These are phyloP conservation scores for Calonectria montana DNA, from an alignment of 2,329 filamentous ascomycete species.

Conservation along the genomic window DNA sequence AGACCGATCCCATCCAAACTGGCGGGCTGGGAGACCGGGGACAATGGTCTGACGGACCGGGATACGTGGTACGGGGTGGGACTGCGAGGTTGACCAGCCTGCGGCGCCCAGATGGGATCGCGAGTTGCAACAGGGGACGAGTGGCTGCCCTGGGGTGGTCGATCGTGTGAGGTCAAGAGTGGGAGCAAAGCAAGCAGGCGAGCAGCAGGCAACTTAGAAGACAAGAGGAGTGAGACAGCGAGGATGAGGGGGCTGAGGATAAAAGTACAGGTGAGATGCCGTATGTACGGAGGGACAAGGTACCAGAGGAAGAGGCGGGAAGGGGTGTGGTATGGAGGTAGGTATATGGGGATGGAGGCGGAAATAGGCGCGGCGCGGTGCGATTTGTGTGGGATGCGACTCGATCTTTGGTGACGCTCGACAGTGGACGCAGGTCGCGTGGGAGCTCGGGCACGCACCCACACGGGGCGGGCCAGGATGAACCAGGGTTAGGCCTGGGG, in stretches of 20 bases:
- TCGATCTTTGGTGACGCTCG: constrained; percentile 22
- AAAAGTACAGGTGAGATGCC: not conserved
- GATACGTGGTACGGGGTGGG: constrained; percentile 40
- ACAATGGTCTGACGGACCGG: constrained; percentile 42
- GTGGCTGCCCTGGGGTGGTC: not conserved
- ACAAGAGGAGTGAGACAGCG: constrained; percentile 3
- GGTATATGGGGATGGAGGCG: constrained; percentile 21
- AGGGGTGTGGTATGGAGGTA: constrained; percentile 10
- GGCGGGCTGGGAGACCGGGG: constrained; percentile 34
- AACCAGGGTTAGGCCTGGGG: constrained; percentile 3
- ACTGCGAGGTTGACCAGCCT: constrained; percentile 19
- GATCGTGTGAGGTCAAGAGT: not conserved
- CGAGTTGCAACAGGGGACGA: not conserved
- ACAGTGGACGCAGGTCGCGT: constrained; percentile 24
- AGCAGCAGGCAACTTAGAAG: not conserved
- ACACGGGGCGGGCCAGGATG: constrained; percentile 21
- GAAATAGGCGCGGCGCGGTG: constrained; percentile 23
- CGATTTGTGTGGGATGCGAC: constrained; percentile 19
- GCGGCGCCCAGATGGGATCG: constrained; percentile 12
- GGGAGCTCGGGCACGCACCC: constrained; percentile 27
- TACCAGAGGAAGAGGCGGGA: not conserved
- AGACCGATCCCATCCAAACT: constrained; percentile 39
- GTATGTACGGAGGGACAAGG: not conserved
- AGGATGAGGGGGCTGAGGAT: constrained; percentile 8
- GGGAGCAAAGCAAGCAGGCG: not conserved